A percentile compares a stretch with the other conserved stretches of the same genome.
These are phyloP conservation scores for Cystofilobasidium ferigula DNA, from an alignment of 768 basidiomycete genomes.

Conservation along the genomic window DNA sequence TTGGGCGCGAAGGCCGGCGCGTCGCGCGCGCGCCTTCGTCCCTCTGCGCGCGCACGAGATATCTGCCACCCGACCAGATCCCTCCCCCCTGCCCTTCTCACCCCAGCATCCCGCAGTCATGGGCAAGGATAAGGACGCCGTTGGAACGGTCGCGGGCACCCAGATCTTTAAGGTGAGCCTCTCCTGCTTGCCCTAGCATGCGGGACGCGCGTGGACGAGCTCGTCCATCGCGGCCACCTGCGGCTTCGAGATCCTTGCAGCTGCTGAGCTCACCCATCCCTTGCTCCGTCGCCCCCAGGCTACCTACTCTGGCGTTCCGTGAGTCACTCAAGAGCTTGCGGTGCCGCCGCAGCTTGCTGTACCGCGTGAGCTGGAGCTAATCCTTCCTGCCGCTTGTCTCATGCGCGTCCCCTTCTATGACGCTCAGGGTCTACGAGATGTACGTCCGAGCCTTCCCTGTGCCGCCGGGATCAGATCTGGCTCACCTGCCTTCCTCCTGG, in stretches of 20 bases:
- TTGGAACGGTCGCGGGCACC: background rate
- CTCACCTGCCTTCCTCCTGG: background rate
- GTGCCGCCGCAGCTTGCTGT: too few relatives aligned
- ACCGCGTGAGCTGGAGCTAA: too few relatives aligned
- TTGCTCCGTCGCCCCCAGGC: conserved; percentile 15
- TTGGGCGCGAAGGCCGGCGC: too few relatives aligned
- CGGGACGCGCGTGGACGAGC: background rate
- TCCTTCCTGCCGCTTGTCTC: background rate
- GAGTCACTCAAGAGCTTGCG: too few relatives aligned
- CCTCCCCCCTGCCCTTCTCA: background rate
- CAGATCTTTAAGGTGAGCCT: conserved; percentile 18
- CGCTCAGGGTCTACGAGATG: conserved; percentile 25
- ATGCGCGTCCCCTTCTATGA: background rate
- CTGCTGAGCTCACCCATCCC: background rate
- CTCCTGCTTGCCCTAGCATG: background rate
- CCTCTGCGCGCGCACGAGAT: too few relatives aligned
- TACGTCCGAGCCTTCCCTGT: background rate
- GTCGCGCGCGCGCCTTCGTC: too few relatives aligned
- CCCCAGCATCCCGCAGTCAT: background rate
- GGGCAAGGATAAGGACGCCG: conserved; percentile 4
- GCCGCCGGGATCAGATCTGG: background rate
- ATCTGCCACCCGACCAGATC: background rate
- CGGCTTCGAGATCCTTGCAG: background rate
- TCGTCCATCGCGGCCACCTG: background rate
- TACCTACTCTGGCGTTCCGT: conserved; percentile 27